phyloP scores from a whole-genome alignment of 176 grass and related monocot genomes.

The Olyra latifolia region DNA sequence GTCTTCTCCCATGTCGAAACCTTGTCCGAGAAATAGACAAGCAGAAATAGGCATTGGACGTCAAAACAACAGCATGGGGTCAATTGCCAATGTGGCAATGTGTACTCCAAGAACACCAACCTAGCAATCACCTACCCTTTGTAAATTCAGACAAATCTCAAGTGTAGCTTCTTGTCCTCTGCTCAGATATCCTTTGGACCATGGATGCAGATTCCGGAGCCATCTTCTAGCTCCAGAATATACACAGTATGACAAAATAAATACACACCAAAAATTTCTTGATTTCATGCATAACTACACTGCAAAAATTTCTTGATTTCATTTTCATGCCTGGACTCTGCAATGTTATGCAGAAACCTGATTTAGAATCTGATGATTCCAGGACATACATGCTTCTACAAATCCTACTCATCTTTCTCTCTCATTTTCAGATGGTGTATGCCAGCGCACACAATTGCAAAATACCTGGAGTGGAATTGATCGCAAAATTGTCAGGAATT shows the following conservation, averaged over 20 bases:
- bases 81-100: background rate
- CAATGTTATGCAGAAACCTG: background rate
- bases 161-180: too few relatives aligned
- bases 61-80: background rate
- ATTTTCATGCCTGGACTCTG: background rate
- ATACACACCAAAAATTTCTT: too few relatives aligned
- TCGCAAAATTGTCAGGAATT: conserved; percentile 2
- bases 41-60: conserved; percentile 1
- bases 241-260: background rate
- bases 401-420: too few relatives aligned
- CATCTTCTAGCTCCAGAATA: background rate
- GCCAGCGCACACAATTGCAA: background rate
- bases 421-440: background rate
- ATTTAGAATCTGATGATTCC: background rate
- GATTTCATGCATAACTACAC: background rate
- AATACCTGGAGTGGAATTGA: background rate
- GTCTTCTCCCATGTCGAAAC: background rate
- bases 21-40: background rate
- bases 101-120: background rate
- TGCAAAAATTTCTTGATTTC: background rate
- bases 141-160: background rate
- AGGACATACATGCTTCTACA: background rate
- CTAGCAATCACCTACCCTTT: conserved; percentile 14
- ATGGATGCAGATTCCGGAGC: background rate
- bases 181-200: too few relatives aligned